Conservation (phyloP, 768 basidiomycete genomes). For the Mycena venus region DNA sequence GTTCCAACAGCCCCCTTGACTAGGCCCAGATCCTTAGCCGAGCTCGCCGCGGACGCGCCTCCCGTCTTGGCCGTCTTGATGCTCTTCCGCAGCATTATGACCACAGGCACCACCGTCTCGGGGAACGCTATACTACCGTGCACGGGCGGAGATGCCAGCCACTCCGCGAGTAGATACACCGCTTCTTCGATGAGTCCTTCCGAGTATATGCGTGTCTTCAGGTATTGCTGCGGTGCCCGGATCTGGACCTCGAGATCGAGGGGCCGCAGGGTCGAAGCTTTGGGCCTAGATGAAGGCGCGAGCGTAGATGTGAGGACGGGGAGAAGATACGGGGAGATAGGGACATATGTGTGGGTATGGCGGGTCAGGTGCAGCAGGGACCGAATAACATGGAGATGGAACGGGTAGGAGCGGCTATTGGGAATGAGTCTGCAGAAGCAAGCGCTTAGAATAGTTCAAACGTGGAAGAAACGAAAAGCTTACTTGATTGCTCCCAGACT, state of each 20-base stretch:
- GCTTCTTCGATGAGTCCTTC: slow-evolving; percentile 90
- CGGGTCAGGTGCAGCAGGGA: slow-evolving; percentile 89
- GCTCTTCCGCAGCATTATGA: slow-evolving; percentile 77
- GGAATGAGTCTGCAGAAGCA: slow-evolving; percentile 79
- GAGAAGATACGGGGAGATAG: slow-evolving; percentile 88
- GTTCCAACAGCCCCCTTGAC: slow-evolving; percentile 88
- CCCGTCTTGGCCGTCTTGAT: slow-evolving; percentile 72
- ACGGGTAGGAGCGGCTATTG: slow-evolving; percentile 92
- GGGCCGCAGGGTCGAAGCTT: slow-evolving; percentile 88
- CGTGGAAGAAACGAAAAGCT: slow-evolving; percentile 43
- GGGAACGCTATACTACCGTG: slow-evolving; percentile 94
- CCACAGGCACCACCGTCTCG: slow-evolving; percentile 87
- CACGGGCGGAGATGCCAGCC: slow-evolving; percentile 77
- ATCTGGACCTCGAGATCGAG: slow-evolving; percentile 91
- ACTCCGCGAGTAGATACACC: slow-evolving; percentile 83
- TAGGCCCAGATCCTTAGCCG: slow-evolving; percentile 68
- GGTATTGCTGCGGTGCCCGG: slow-evolving; percentile 89
- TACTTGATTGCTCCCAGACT: slow-evolving; percentile 94
- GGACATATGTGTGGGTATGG: slow-evolving; percentile 89
- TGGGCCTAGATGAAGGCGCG: slow-evolving; percentile 75
- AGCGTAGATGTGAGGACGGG: slow-evolving; percentile 88
- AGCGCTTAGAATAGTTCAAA: slow-evolving; percentile 14
- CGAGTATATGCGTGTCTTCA: slow-evolving; percentile 87
- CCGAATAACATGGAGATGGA: slow-evolving; percentile 92
- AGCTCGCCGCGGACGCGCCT: slow-evolving; percentile 31